Conservation (phyloP, 257 asterid species). For the Coffea canephora region DNA sequence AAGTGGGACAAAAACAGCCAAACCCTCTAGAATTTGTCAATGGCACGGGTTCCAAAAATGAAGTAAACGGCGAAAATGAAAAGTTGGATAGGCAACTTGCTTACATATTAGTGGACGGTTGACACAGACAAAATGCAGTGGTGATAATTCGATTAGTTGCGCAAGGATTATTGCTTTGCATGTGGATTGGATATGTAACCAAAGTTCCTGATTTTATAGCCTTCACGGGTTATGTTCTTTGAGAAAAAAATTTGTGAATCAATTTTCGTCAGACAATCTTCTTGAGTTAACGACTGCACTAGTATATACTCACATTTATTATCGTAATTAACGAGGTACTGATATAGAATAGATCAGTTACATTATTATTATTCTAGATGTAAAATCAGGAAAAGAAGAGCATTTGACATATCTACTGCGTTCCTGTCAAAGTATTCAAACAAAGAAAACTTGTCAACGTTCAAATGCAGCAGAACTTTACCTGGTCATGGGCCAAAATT, state of each 20-base stretch:
- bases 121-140: neutral
- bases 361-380: too few relatives aligned
- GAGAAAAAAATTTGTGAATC: too few relatives aligned
- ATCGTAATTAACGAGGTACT: neutral
- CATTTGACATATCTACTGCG: neutral
- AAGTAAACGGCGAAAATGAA: neutral
- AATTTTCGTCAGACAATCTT: too few relatives aligned
- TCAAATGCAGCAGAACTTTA: neutral
- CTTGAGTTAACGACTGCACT: too few relatives aligned
- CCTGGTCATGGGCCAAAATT: neutral
- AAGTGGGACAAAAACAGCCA: neutral
- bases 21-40: neutral
- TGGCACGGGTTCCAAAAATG: neutral
- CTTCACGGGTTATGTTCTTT: too few relatives aligned
- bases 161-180: too few relatives aligned
- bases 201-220: too few relatives aligned
- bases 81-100: neutral
- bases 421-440: neutral
- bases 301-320: too few relatives aligned
- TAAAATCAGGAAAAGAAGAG: neutral
- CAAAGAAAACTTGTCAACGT: neutral
- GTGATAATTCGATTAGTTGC: too few relatives aligned
- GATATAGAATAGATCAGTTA: too few relatives aligned
- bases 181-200: too few relatives aligned
- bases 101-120: neutral